A percentile compares a stretch with the other conserved stretches of the same genome.
These are phyloP conservation scores for Globisporangium nagaii DNA, from an alignment of 352 stramenopile genomes.

Conservation along the genomic window DNA sequence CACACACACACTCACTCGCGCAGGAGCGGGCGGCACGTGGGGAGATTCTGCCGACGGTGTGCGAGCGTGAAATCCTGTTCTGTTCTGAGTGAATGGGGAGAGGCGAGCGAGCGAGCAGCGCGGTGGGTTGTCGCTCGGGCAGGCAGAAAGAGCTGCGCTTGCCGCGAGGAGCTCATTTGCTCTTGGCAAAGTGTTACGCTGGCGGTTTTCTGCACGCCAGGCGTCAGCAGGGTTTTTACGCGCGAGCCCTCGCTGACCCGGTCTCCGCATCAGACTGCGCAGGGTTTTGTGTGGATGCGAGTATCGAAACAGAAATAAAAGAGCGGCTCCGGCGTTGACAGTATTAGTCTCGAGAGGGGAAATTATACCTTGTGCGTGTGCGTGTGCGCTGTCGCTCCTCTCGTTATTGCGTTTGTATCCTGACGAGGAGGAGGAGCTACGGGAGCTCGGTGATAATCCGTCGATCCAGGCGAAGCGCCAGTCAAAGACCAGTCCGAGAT, in stretches of 20 bases:
- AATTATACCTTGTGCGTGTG: neutral
- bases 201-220: neutral
- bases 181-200: neutral
- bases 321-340: neutral
- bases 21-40: neutral
- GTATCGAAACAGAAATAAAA: neutral
- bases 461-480: too few relatives aligned
- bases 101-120: too few relatives aligned
- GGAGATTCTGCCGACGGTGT: neutral
- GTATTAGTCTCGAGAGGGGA: neutral
- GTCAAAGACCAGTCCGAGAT: too few relatives aligned
- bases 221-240: neutral
- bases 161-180: neutral
- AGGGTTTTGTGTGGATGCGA: neutral
- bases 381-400: neutral
- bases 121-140: too few relatives aligned
- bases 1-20: neutral
- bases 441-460: too few relatives aligned
- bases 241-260: neutral
- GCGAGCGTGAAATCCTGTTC: neutral
- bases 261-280: neutral
- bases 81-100: too few relatives aligned
- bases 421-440: neutral
- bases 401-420: too few relatives aligned
- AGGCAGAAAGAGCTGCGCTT: too few relatives aligned